Evolutionary conservation across 108 stramenopile species (phyloP).

Genomic region (Skeletonema costatum): DNA sequence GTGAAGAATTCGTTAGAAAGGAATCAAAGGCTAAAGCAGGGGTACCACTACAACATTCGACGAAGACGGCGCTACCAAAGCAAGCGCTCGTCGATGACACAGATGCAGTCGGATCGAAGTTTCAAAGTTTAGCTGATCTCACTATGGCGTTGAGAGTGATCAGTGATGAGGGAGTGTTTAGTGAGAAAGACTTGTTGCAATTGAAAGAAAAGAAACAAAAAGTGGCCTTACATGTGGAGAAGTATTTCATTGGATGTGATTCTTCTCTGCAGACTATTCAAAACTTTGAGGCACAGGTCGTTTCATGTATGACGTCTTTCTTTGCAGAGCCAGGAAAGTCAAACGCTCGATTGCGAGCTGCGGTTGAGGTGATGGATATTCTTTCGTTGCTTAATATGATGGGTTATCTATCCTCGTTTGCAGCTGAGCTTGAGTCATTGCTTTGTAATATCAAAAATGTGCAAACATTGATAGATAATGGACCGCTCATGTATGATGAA

Average conservation of each 20-base stretch:
- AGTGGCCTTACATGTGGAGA: slow-evolving; percentile 12
- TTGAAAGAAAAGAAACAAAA: slow-evolving; percentile 11
- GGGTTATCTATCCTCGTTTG: slow-evolving; percentile 16
- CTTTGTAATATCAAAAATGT: slow-evolving; percentile 18
- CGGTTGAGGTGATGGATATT: slow-evolving; percentile 19
- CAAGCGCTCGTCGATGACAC: neutral
- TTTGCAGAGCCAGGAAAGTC: neutral
- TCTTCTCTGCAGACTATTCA: slow-evolving; percentile 4
- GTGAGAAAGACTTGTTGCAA: neutral
- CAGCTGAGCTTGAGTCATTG: slow-evolving; percentile 10
- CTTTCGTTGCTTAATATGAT: slow-evolving; percentile 23
- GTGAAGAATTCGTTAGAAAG: slow-evolving; percentile 40
- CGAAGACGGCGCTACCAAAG: neutral
- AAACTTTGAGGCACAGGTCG: slow-evolving; percentile 22
- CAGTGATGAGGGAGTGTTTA: neutral
- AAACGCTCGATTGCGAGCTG: slow-evolving; percentile 5
- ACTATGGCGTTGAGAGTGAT: slow-evolving; percentile 13
- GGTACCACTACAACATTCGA: slow-evolving; percentile 17
- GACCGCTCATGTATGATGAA: neutral
- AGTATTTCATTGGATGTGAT: slow-evolving; percentile 15
- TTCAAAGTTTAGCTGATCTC: slow-evolving; percentile 23
- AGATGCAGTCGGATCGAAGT: neutral
- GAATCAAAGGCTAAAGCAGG: slow-evolving; percentile 30
- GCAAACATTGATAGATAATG: slow-evolving; percentile 6
- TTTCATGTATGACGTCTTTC: slow-evolving; percentile 11